phyloP scores from a whole-genome alignment of 768 basidiomycete species.

The Cystobasidium ongulense region DNA sequence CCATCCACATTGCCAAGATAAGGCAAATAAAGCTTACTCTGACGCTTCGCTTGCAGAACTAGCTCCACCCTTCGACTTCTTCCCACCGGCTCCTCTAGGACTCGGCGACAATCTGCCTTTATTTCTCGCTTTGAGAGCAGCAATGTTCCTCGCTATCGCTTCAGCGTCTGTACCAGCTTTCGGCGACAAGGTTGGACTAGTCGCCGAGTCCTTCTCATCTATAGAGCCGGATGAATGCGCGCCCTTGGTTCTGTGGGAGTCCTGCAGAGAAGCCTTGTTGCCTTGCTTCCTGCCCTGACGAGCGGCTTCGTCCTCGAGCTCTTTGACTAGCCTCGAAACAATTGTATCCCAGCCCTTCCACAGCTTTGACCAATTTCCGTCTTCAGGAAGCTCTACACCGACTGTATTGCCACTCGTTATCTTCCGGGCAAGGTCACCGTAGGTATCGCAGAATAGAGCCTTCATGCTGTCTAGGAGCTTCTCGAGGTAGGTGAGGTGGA shows the following conservation, averaged over 20 bases:
- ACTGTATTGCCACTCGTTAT: slow-evolving; percentile 56
- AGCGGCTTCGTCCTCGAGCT: slow-evolving; percentile 66
- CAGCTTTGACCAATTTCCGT: slow-evolving; percentile 12
- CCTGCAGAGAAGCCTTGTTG: neutral
- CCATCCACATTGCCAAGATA: neutral
- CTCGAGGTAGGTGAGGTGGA: slow-evolving; percentile 88
- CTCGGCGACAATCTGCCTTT: slow-evolving; percentile 43
- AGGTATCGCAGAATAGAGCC: slow-evolving; percentile 74
- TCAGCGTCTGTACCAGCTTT: slow-evolving; percentile 56
- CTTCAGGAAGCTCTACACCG: neutral
- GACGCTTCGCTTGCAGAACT: slow-evolving; percentile 48
- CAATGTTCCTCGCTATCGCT: slow-evolving; percentile 83
- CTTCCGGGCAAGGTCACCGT: slow-evolving; percentile 69
- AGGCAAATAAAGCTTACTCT: slow-evolving; percentile 54
- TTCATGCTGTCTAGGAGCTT: slow-evolving; percentile 74
- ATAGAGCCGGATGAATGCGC: neutral
- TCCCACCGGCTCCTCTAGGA: slow-evolving; percentile 36
- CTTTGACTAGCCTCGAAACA: slow-evolving; percentile 66
- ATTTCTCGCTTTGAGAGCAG: slow-evolving; percentile 74
- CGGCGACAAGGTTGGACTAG: slow-evolving; percentile 6
- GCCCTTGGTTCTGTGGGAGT: neutral
- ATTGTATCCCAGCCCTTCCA: slow-evolving; percentile 66
- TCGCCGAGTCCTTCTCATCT: neutral
- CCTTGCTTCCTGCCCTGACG: slow-evolving; percentile 30
- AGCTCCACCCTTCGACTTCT: slow-evolving; percentile 18